Conservation (phyloP, 345 rosid genomes). For the Hirschfeldia incana region DNA sequence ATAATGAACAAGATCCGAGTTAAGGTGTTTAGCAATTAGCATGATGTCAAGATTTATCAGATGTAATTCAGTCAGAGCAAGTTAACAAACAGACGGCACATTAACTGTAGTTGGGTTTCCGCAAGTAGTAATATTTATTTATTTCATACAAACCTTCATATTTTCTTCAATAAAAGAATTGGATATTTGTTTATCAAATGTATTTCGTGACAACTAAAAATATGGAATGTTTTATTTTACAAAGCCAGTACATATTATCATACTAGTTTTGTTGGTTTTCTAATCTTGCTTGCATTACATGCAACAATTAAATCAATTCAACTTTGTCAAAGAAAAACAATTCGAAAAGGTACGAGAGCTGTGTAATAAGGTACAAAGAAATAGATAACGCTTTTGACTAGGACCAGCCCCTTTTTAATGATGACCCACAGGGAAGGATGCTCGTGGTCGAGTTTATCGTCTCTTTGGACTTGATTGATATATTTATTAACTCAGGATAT, state of each 20-base stretch:
- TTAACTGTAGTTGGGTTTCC: background rate
- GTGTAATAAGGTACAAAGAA: background rate
- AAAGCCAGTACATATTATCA: background rate
- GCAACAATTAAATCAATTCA: background rate
- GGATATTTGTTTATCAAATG: background rate
- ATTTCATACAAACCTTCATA: background rate
- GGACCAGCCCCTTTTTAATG: conserved; percentile 1
- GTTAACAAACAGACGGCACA: background rate
- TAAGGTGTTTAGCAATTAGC: background rate
- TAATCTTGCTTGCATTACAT: background rate
- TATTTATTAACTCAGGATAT: background rate
- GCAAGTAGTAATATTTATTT: background rate
- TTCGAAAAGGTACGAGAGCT: background rate
- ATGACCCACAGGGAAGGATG: background rate
- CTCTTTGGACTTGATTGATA: background rate
- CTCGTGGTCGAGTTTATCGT: background rate
- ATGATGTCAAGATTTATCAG: background rate
- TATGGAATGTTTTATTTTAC: background rate
- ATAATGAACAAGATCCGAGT: background rate
- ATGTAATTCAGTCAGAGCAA: background rate
- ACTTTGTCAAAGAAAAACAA: background rate
- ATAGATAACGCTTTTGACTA: background rate
- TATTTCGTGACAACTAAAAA: background rate
- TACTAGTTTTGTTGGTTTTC: background rate
- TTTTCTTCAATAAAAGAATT: background rate